Evolutionary conservation across 1,284 basidiomycete species (phyloP).

Genomic region (Neolentinus lepideus): DNA sequence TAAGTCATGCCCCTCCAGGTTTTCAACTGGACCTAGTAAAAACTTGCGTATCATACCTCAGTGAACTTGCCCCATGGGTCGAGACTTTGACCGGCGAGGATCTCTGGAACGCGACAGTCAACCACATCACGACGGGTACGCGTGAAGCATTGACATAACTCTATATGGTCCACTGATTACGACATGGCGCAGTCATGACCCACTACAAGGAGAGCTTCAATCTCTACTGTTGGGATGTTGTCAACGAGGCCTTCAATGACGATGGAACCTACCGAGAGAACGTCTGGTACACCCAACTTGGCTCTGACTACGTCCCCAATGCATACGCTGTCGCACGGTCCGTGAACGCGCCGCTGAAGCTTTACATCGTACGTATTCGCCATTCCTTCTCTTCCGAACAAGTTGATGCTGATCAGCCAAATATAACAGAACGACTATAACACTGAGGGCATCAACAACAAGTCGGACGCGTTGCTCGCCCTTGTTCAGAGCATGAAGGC

Average conservation of each 20-base stretch:
- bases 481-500: constrained; percentile 40
- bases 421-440: background rate
- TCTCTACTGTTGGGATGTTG: constrained; percentile 27
- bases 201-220: constrained; percentile 28
- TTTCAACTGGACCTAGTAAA: constrained; percentile 14
- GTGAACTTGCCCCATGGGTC: background rate
- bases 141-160: background rate
- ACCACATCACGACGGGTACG: background rate
- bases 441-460: constrained; percentile 13
- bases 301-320: constrained; percentile 25
- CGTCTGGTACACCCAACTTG: constrained; percentile 28
- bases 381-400: background rate
- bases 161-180: background rate
- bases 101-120: background rate
- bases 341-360: constrained; percentile 28
- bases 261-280: constrained; percentile 26
- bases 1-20: constrained; percentile 12
- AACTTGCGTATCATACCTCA: background rate
- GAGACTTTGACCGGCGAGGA: background rate
- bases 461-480: constrained; percentile 43
- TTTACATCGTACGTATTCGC: constrained; percentile 19
- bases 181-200: constrained; percentile 21
- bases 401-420: no score
- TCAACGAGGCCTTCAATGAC: constrained; percentile 28
- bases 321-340: constrained; percentile 26